Evolutionary conservation across 768 basidiomycete genomes (phyloP).

Genomic region (Calvatia gigantea): DNA sequence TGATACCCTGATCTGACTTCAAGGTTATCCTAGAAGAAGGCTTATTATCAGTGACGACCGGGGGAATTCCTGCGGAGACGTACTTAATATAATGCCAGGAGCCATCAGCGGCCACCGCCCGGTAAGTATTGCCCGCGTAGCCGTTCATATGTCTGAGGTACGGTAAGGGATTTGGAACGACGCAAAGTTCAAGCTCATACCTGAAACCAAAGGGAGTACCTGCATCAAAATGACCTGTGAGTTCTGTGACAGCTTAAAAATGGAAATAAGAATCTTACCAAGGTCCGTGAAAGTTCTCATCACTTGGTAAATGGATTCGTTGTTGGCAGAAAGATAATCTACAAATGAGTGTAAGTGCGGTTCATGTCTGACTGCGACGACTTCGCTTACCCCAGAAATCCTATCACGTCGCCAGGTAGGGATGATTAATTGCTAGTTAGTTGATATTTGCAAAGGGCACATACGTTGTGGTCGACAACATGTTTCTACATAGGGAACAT

Average conservation of each 20-base stretch:
- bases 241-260: no score
- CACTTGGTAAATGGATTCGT: conserved; percentile 43
- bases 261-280: conserved; percentile 24
- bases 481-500: not conserved
- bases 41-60: not conserved
- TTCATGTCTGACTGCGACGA: not conserved
- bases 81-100: conserved; percentile 54
- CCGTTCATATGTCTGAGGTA: conserved; percentile 19
- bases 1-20: conserved; percentile 16
- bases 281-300: conserved; percentile 54
- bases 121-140: conserved; percentile 21
- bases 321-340: conserved; percentile 47
- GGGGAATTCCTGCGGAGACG: not conserved
- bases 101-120: conserved; percentile 36
- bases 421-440: not conserved
- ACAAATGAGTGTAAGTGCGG: conserved; percentile 4
- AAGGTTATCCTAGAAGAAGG: conserved; percentile 31
- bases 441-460: not conserved
- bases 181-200: not conserved
- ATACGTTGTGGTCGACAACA: conserved; percentile 1
- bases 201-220: conserved; percentile 5
- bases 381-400: conserved; percentile 3
- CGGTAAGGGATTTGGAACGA: conserved; percentile 12
- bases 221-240: not conserved
- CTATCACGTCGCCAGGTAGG: not conserved